Evolutionary conservation across 2,329 filamentous ascomycete species (phyloP).

Genomic region (Colletotrichum sp.): DNA sequence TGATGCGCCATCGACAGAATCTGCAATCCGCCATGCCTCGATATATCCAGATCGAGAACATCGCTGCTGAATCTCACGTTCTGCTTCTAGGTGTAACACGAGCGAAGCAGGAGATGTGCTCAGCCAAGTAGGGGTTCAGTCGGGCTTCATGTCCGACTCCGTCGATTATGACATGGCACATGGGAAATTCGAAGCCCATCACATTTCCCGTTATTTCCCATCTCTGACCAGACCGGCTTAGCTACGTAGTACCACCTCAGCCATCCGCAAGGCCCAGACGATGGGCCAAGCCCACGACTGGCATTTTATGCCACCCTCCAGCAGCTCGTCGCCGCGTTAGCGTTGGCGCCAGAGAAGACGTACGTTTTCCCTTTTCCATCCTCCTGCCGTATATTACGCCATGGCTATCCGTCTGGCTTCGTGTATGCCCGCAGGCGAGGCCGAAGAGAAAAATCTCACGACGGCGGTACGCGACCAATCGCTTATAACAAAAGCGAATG

Average conservation of each 20-base stretch:
- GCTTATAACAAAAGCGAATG: neutral
- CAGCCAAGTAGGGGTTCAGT: neutral
- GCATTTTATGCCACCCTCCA: neutral
- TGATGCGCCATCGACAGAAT: neutral
- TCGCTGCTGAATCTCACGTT: neutral
- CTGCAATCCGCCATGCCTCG: neutral
- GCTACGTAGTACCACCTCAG: neutral
- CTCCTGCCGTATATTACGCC: neutral
- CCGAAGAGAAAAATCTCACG: neutral
- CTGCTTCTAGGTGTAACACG: neutral
- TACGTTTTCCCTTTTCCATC: neutral
- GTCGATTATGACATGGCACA: neutral
- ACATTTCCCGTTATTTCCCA: neutral
- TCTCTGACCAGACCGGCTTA: neutral
- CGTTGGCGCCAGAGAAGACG: neutral
- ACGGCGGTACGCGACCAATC: neutral
- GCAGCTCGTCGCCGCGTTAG: neutral
- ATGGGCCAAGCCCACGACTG: neutral
- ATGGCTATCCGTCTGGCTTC: neutral
- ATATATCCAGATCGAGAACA: neutral
- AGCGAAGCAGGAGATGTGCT: neutral
- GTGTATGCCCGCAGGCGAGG: neutral
- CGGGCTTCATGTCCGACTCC: neutral
- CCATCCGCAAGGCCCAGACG: neutral
- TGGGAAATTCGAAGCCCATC: neutral